Conservation (phyloP, 192 early-diverging fungal genomes). For the Coemansia sp. region DNA sequence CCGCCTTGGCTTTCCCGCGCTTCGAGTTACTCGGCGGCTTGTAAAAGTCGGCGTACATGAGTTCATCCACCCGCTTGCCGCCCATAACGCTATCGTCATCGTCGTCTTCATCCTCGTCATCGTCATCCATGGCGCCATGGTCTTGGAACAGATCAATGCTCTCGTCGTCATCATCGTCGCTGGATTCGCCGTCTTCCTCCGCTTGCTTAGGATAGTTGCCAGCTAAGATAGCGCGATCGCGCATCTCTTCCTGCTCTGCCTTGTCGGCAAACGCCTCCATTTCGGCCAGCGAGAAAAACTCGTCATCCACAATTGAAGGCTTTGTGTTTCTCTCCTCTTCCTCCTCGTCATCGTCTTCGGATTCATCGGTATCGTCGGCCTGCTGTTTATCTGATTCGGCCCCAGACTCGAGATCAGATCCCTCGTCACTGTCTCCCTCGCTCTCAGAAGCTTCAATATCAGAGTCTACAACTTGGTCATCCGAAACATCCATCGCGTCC, state of each 20-base stretch:
- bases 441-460: constrained; percentile 37
- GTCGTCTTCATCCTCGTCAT: constrained; percentile 60
- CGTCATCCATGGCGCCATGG: constrained; percentile 59
- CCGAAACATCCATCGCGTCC: constrained; percentile 42
- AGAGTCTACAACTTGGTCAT: constrained; percentile 46
- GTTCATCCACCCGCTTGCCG: constrained; percentile 63
- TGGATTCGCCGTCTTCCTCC: constrained; percentile 56
- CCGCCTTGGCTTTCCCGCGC: constrained; percentile 46
- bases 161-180: constrained; percentile 56
- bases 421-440: constrained; percentile 2
- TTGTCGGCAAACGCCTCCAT: constrained; percentile 89
- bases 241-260: constrained; percentile 54
- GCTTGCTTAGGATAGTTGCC: constrained; percentile 56
- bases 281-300: constrained; percentile 89
- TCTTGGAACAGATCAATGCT: constrained; percentile 60
- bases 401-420: neutral
- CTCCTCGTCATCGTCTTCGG: constrained; percentile 39
- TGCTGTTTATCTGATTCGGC: neutral
- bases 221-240: constrained; percentile 56
- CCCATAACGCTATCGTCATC: constrained; percentile 67
- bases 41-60: constrained; percentile 86
- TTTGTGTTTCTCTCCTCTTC: constrained; percentile 19
- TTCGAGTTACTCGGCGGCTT: constrained; percentile 61
- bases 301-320: constrained; percentile 79
- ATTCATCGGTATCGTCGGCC: neutral